Evolutionary conservation across 2,329 filamentous ascomycete species (phyloP).

Genomic region (Chaetomiaceae sp.): DNA sequence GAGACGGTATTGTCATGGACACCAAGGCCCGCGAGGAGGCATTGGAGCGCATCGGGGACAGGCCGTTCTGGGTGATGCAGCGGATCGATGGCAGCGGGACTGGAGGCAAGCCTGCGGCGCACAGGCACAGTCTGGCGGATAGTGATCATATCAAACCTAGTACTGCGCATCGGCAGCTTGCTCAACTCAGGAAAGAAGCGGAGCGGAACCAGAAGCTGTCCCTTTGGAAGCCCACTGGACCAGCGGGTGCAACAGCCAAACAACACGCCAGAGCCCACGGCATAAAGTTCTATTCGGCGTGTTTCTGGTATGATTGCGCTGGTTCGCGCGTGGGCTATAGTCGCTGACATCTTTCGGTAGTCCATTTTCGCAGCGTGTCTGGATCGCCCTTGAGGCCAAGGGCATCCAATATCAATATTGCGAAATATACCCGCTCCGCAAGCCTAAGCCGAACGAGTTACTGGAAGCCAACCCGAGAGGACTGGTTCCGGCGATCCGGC

Average conservation of each 20-base stretch:
- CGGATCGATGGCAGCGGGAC: constrained; percentile 70
- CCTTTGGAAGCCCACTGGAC: constrained; percentile 18
- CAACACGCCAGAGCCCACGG: constrained; percentile 64
- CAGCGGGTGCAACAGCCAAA: constrained; percentile 42
- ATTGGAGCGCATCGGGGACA: constrained; percentile 40
- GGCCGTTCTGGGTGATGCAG: constrained; percentile 67
- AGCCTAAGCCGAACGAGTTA: constrained; percentile 52
- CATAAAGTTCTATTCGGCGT: constrained; percentile 73
- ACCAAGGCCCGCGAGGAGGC: constrained; percentile 20
- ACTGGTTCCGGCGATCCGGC: constrained; percentile 67
- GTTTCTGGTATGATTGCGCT: constrained; percentile 61
- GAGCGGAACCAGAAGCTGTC: constrained; percentile 46
- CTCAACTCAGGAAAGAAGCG: constrained; percentile 58
- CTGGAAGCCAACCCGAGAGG: constrained; percentile 72
- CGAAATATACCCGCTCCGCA: constrained; percentile 74
- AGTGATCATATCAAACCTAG: constrained; percentile 80
- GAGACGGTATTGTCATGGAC: constrained; percentile 16
- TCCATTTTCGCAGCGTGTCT: constrained; percentile 80
- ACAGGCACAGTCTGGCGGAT: constrained; percentile 65
- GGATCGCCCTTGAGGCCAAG: constrained; percentile 82
- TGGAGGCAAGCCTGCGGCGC: constrained; percentile 61
- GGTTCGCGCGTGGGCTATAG: neutral
- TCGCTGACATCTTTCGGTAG: constrained; percentile 35
- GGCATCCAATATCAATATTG: constrained; percentile 76
- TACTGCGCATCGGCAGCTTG: constrained; percentile 60